A percentile compares a stretch with the other conserved stretches of the same genome.
phyloP scores from a whole-genome alignment of 2,329 filamentous ascomycete species.

The Aspergillus tamarii region DNA sequence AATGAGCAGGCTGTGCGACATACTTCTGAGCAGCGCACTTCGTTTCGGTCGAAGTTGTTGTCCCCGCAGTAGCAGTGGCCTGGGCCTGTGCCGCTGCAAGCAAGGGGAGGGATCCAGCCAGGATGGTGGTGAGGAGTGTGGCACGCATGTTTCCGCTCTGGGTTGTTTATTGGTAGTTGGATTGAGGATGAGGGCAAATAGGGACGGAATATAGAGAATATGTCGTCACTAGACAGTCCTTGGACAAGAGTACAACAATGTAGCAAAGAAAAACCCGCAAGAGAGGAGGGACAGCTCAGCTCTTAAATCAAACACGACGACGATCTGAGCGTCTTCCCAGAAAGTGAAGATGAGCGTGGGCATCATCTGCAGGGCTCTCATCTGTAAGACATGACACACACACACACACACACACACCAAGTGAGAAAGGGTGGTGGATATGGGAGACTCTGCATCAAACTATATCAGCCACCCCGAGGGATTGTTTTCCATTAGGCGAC shows the following conservation, averaged over 20 bases:
- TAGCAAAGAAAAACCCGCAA: neutral
- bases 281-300: neutral
- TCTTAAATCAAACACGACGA: neutral
- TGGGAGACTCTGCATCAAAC: neutral
- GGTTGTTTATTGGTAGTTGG: neutral
- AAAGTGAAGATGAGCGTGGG: neutral
- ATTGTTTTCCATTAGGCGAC: neutral
- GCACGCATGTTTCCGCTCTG: neutral
- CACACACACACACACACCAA: neutral
- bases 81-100: neutral
- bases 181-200: neutral
- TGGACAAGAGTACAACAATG: neutral
- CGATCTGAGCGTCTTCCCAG: neutral
- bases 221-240: neutral
- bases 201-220: neutral
- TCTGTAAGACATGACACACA: neutral
- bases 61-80: neutral
- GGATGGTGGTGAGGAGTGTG: neutral
- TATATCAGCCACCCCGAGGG: slow-evolving; percentile 2
- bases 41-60: neutral
- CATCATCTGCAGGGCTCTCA: neutral
- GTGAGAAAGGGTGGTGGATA: neutral
- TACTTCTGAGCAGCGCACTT: slow-evolving; percentile 26
- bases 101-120: neutral
- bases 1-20: neutral